Evolutionary conservation across 1,284 basidiomycete genomes (phyloP).

Genomic region (Puccinia polysora): DNA sequence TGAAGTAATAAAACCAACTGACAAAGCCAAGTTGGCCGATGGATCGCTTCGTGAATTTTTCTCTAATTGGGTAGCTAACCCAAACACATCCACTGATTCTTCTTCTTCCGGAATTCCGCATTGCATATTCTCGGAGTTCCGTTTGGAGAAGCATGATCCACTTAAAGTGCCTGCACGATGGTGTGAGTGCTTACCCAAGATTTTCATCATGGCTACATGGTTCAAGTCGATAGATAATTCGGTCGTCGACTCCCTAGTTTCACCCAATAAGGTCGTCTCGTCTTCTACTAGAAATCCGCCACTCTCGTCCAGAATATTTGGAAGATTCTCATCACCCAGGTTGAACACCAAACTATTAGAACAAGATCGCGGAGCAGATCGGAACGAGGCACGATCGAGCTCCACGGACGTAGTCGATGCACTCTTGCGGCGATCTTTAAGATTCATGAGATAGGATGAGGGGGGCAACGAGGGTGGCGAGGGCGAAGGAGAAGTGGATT

Average conservation of each 20-base stretch:
- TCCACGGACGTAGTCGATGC: neutral
- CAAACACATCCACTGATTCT: conserved; percentile 26
- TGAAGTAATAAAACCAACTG: neutral
- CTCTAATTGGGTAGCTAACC: conserved; percentile 6
- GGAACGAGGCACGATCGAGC: neutral
- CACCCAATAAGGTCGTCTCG: conserved; percentile 16
- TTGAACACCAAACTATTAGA: conserved; percentile 18
- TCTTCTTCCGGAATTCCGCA: conserved; percentile 6
- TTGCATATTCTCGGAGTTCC: neutral
- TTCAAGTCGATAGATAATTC: conserved; percentile 37
- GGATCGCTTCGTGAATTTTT: neutral
- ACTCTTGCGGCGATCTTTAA: neutral
- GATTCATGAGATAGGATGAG: neutral
- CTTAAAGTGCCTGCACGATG: neutral
- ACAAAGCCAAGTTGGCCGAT: conserved; percentile 14
- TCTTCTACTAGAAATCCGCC: conserved; percentile 19
- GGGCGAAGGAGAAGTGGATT: conserved; percentile 27
- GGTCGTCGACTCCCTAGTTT: conserved; percentile 1
- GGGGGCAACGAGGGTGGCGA: conserved; percentile 25
- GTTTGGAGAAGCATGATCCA: neutral
- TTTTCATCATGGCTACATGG: conserved; percentile 23
- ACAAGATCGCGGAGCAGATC: neutral
- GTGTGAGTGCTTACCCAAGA: conserved; percentile 20
- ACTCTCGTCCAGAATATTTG: conserved; percentile 36
- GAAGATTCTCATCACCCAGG: conserved; percentile 9